A percentile compares a stretch with the other conserved stretches of the same genome.
Conservation (phyloP, 192 early-diverging fungal species). For the Coemansia sp. region DNA sequence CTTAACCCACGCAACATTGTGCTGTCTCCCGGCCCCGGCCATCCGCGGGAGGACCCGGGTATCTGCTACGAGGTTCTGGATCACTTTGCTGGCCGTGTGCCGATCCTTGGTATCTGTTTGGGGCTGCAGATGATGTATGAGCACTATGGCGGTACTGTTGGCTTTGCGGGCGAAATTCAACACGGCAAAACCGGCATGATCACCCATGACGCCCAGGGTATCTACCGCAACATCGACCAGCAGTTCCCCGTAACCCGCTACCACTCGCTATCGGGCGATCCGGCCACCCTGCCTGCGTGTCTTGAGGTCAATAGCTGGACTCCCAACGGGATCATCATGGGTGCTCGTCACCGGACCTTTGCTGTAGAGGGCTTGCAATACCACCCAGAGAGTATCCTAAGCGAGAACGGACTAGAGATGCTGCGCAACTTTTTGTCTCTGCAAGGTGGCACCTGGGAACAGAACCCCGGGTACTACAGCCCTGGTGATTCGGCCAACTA, state of each 20-base stretch:
- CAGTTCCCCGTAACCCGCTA: slow-evolving; percentile 89
- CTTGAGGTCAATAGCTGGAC: slow-evolving; percentile 87
- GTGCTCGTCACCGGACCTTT: slow-evolving; percentile 82
- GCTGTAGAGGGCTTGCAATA: slow-evolving; percentile 97
- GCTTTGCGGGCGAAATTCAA: slow-evolving; percentile 91
- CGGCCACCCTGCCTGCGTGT: slow-evolving; percentile 70
- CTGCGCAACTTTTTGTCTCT: slow-evolving; percentile 89
- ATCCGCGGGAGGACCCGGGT: slow-evolving; percentile 84
- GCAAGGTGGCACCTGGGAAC: slow-evolving; percentile 82
- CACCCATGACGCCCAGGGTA: slow-evolving; percentile 84
- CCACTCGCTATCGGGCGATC: slow-evolving; percentile 92
- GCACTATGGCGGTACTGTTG: slow-evolving; percentile 89
- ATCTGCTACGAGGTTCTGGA: slow-evolving; percentile 84
- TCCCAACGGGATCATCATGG: slow-evolving; percentile 86
- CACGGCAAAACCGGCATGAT: slow-evolving; percentile 96
- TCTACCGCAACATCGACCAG: slow-evolving; percentile 83
- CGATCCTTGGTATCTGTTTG: slow-evolving; percentile 95
- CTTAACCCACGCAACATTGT: slow-evolving; percentile 91
- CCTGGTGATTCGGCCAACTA: slow-evolving; percentile 15
- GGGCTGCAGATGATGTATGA: slow-evolving; percentile 99
- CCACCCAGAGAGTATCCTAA: slow-evolving; percentile 97
- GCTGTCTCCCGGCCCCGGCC: slow-evolving; percentile 95
- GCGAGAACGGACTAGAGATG: slow-evolving; percentile 84
- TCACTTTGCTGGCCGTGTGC: slow-evolving; percentile 90
- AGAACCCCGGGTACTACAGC: slow-evolving; percentile 49